Percentiles rank a stretch among this genome's conserved stretches.
phyloP scores from a whole-genome alignment of 2,329 filamentous ascomycete genomes.

The Calonectria multiphialidica region DNA sequence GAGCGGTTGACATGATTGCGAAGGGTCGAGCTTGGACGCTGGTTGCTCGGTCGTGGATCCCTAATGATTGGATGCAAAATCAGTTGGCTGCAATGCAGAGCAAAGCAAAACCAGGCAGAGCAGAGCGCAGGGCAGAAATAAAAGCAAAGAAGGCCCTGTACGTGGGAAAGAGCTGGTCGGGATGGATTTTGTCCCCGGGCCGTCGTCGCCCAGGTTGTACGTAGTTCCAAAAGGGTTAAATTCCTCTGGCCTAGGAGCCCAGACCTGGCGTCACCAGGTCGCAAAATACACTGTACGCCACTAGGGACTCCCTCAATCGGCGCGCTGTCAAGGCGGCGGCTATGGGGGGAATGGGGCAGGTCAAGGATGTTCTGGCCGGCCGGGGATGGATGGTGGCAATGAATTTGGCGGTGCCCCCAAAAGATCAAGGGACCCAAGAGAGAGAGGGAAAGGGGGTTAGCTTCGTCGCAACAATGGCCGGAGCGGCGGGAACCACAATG shows the following conservation, averaged over 20 bases:
- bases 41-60: slow-evolving; percentile 42
- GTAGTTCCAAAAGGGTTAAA: slow-evolving; percentile 46
- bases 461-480: slow-evolving; percentile 38
- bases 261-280: slow-evolving; percentile 47
- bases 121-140: slow-evolving; percentile 31
- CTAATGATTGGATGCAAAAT: slow-evolving; percentile 19
- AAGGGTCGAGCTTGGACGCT: slow-evolving; percentile 39
- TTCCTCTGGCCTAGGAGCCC: slow-evolving; percentile 43
- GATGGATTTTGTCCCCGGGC: slow-evolving; percentile 30
- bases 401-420: slow-evolving; percentile 31
- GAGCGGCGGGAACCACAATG: slow-evolving; percentile 30
- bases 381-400: slow-evolving; percentile 34
- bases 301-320: slow-evolving; percentile 37
- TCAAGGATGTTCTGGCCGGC: slow-evolving; percentile 35
- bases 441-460: slow-evolving; percentile 40
- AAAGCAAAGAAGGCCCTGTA: slow-evolving; percentile 26
- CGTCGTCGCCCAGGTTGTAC: slow-evolving; percentile 34
- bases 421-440: slow-evolving; percentile 31
- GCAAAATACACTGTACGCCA: slow-evolving; percentile 39
- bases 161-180: slow-evolving; percentile 17
- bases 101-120: slow-evolving; percentile 28
- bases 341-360: slow-evolving; percentile 32
- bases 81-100: slow-evolving; percentile 26
- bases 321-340: slow-evolving; percentile 26
- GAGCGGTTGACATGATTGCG: slow-evolving; percentile 44